A percentile compares a stretch with the other conserved stretches of the same genome.
These are phyloP conservation scores for Penicillium herquei DNA, from an alignment of 495 filamentous ascomycete species.

Conservation along the genomic window DNA sequence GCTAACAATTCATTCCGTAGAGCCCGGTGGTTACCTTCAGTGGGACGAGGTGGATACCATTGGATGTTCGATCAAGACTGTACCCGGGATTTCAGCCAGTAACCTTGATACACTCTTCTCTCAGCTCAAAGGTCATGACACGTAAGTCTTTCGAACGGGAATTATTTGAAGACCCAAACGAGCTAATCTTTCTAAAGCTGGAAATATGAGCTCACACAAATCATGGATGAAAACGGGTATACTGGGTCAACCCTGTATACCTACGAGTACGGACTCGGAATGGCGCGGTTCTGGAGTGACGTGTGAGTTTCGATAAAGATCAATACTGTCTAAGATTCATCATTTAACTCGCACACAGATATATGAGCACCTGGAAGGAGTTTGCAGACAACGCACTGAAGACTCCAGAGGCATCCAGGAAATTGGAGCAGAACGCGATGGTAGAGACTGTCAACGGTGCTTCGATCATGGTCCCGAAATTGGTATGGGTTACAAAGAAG, in stretches of 20 bases:
- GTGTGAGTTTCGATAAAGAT: background rate
- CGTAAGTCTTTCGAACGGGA: background rate
- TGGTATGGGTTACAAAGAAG: background rate
- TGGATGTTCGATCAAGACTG: background rate
- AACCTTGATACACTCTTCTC: background rate
- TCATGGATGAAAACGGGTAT: background rate
- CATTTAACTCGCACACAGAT: background rate
- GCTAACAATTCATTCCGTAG: no score
- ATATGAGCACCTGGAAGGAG: background rate
- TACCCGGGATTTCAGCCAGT: background rate
- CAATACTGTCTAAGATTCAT: background rate
- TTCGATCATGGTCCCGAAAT: background rate
- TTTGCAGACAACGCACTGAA: background rate
- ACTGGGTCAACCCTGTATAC: background rate
- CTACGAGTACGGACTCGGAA: background rate
- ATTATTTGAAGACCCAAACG: background rate
- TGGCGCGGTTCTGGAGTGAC: background rate
- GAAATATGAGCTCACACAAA: background rate
- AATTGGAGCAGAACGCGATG: background rate
- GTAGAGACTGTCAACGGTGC: background rate
- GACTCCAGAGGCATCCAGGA: background rate
- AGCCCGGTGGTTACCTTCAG: background rate
- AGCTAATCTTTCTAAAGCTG: background rate
- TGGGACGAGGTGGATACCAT: background rate
- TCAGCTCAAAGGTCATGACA: background rate